Evolutionary conservation across 1,139 yeast species (phyloP).

Genomic region (Sugiyamaella japonica): DNA sequence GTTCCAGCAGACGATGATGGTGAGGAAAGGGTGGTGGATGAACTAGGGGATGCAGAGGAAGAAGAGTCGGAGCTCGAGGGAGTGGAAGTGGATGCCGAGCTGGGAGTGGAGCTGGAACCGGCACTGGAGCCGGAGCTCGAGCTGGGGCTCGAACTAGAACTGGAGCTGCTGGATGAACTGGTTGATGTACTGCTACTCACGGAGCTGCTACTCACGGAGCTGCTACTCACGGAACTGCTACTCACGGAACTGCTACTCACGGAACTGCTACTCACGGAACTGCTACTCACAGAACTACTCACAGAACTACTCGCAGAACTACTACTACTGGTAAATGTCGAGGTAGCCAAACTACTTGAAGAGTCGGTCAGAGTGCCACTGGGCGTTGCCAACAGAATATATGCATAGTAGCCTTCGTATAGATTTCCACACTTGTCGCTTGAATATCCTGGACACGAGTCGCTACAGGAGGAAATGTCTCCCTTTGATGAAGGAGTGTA

Average conservation of each 20-base stretch:
- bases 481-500: constrained; percentile 47
- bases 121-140: constrained; percentile 19
- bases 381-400: constrained; percentile 44
- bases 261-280: constrained; percentile 21
- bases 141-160: constrained; percentile 19
- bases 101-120: constrained; percentile 19
- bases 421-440: constrained; percentile 48
- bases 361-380: constrained; percentile 37
- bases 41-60: constrained; percentile 9
- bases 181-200: constrained; percentile 18
- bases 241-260: constrained; percentile 21
- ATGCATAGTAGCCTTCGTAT: constrained; percentile 44
- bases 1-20: constrained; percentile 1
- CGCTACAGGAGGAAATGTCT: constrained; percentile 45
- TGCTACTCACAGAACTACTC: constrained; percentile 17
- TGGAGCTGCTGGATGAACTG: constrained; percentile 24
- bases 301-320: constrained; percentile 21
- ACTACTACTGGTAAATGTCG: constrained; percentile 20
- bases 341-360: constrained; percentile 22
- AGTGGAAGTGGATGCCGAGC: constrained; percentile 20
- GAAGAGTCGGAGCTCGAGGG: constrained; percentile 20
- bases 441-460: constrained; percentile 55
- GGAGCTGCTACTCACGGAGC: constrained; percentile 23
- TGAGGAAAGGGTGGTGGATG: constrained; percentile 19
- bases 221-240: constrained; percentile 13